Conservation (phyloP, 306 rosid genomes). For the Mimosa bimucronata region DNA sequence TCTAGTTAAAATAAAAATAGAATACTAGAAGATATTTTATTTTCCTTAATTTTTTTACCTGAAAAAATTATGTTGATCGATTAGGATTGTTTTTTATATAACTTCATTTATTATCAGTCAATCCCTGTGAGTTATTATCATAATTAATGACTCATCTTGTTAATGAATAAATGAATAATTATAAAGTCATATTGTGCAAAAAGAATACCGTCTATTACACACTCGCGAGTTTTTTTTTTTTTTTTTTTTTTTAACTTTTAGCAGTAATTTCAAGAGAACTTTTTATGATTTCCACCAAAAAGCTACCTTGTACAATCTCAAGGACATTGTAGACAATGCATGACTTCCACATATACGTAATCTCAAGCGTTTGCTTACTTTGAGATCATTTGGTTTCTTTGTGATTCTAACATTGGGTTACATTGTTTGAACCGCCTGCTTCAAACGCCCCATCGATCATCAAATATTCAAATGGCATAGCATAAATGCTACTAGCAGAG, state of each 20-base stretch:
- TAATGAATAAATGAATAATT: neutral
- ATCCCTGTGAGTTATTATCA: neutral
- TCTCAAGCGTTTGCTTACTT: neutral
- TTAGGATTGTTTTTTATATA: neutral
- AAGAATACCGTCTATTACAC: neutral
- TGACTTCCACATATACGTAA: too few relatives aligned
- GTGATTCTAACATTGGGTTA: neutral
- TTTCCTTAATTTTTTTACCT: neutral
- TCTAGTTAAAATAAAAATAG: too few relatives aligned
- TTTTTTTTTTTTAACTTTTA: too few relatives aligned
- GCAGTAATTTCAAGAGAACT: neutral
- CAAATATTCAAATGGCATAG: too few relatives aligned
- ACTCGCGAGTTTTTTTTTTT: too few relatives aligned
- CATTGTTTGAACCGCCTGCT: neutral
- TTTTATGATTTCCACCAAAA: neutral
- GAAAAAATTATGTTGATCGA: neutral
- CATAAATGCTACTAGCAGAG: neutral
- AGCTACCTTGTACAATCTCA: neutral
- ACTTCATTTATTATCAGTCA: too few relatives aligned
- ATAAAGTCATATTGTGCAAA: neutral
- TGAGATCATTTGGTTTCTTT: too few relatives aligned
- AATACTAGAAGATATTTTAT: too few relatives aligned
- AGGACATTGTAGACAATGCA: neutral
- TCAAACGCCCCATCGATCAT: too few relatives aligned
- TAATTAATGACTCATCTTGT: neutral